Conservation (phyloP, 2,329 filamentous ascomycete genomes). For the Trichophyton simii region DNA sequence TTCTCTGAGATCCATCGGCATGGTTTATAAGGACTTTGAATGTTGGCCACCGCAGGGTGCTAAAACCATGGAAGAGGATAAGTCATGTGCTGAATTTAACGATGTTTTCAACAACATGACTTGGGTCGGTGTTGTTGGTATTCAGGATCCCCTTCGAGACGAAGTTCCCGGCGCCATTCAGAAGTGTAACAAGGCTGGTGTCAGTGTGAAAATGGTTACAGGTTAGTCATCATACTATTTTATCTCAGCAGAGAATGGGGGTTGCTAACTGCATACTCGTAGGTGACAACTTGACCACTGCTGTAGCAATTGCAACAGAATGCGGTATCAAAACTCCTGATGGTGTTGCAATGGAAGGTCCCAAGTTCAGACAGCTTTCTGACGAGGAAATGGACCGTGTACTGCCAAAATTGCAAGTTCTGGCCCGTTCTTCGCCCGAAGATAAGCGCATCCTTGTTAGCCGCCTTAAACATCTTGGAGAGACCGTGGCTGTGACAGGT, state of each 20-base stretch:
- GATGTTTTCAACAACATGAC: slow-evolving; percentile 60
- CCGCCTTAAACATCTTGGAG: slow-evolving; percentile 48
- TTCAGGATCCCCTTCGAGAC: slow-evolving; percentile 59
- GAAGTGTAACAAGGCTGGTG: slow-evolving; percentile 55
- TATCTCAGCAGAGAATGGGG: background rate
- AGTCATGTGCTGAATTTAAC: slow-evolving; percentile 51
- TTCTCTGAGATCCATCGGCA: slow-evolving; percentile 62
- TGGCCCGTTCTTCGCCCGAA: slow-evolving; percentile 54
- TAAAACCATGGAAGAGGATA: slow-evolving; percentile 48
- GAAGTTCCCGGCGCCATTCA: slow-evolving; percentile 56
- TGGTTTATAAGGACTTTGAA: slow-evolving; percentile 61
- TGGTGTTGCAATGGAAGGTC: slow-evolving; percentile 56
- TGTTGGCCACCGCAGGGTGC: slow-evolving; percentile 51
- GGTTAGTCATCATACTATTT: slow-evolving; percentile 20
- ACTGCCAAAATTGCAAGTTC: slow-evolving; percentile 49
- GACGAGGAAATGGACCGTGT: slow-evolving; percentile 47
- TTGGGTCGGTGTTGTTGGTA: slow-evolving; percentile 60
- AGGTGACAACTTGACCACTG: slow-evolving; percentile 58
- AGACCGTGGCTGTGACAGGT: slow-evolving; percentile 51
- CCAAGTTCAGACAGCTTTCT: slow-evolving; percentile 50
- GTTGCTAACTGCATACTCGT: background rate
- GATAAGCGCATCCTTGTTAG: slow-evolving; percentile 54
- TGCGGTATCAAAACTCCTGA: slow-evolving; percentile 54
- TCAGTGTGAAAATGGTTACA: slow-evolving; percentile 62
- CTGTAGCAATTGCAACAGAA: slow-evolving; percentile 58